A percentile compares a stretch with the other conserved stretches of the same genome.
Evolutionary conservation across 192 early-diverging fungal species (phyloP).

Genomic region (Podila epigama): DNA sequence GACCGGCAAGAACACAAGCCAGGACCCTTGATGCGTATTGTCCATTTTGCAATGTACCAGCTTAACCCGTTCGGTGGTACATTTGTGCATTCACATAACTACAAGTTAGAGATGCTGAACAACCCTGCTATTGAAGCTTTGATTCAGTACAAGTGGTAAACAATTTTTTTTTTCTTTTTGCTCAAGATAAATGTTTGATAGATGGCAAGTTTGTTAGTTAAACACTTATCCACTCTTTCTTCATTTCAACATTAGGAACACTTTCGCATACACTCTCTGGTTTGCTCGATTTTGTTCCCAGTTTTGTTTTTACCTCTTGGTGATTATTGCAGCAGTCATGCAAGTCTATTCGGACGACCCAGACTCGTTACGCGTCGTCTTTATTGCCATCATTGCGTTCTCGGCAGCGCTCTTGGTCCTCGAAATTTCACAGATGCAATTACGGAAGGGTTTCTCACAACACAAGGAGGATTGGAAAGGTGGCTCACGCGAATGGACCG

Average conservation of each 20-base stretch:
- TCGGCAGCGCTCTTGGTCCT: neutral
- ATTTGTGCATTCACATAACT: neutral
- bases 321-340: neutral
- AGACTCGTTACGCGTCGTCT: neutral
- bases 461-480: too few relatives aligned
- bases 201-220: neutral
- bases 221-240: neutral
- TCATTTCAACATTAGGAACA: slow-evolving; percentile 2
- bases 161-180: neutral
- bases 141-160: slow-evolving; percentile 24
- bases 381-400: neutral
- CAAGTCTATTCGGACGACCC: neutral
- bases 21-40: too few relatives aligned
- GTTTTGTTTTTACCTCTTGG: neutral
- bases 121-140: slow-evolving; percentile 4
- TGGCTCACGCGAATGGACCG: too few relatives aligned
- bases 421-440: too few relatives aligned
- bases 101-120: neutral
- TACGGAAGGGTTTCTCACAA: too few relatives aligned
- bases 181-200: neutral
- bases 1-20: too few relatives aligned
- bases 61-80: neutral
- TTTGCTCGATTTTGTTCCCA: neutral
- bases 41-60: neutral
- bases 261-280: slow-evolving; percentile 3